Percentiles rank a stretch among this genome's conserved stretches.
phyloP scores from a whole-genome alignment of 176 grass and related monocot genomes.

The Saccharum spontaneum region DNA sequence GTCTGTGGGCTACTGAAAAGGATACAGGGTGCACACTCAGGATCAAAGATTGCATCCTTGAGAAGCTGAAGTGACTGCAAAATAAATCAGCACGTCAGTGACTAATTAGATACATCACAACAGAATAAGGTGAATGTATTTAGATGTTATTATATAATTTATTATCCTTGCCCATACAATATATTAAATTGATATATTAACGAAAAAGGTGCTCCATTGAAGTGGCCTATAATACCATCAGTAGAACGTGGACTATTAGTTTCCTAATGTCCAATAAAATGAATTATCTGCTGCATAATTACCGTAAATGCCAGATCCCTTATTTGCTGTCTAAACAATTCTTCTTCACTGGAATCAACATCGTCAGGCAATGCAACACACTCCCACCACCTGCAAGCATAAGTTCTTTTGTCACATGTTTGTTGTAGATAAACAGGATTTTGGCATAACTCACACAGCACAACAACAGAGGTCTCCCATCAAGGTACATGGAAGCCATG shows the following conservation, averaged over 20 bases:
- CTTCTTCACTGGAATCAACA: slow-evolving; percentile 67
- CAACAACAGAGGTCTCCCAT: not conserved
- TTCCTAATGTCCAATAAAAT: not conserved
- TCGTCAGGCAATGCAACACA: slow-evolving; percentile 92
- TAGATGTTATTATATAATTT: not conserved
- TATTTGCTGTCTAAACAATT: slow-evolving; percentile 78
- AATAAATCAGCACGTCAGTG: slow-evolving; percentile 9
- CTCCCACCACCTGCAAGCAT: slow-evolving; percentile 91
- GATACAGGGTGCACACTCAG: slow-evolving; percentile 89
- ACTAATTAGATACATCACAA: not conserved
- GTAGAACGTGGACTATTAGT: not conserved
- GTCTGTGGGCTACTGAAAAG: slow-evolving; percentile 33
- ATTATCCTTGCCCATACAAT: not conserved
- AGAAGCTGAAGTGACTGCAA: slow-evolving; percentile 89
- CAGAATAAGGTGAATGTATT: not conserved
- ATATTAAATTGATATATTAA: not conserved
- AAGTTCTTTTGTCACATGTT: slow-evolving; percentile 11
- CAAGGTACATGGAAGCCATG: slow-evolving; percentile 11
- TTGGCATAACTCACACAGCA: not conserved
- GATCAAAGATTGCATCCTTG: slow-evolving; percentile 86
- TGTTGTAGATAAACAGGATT: not conserved
- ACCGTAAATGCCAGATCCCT: slow-evolving; percentile 82
- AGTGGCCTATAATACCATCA: slow-evolving; percentile 8
- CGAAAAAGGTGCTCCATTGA: not conserved
- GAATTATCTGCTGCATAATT: slow-evolving; percentile 28